Conservation (phyloP, 495 filamentous ascomycete species). For the Neurospora sp. region DNA sequence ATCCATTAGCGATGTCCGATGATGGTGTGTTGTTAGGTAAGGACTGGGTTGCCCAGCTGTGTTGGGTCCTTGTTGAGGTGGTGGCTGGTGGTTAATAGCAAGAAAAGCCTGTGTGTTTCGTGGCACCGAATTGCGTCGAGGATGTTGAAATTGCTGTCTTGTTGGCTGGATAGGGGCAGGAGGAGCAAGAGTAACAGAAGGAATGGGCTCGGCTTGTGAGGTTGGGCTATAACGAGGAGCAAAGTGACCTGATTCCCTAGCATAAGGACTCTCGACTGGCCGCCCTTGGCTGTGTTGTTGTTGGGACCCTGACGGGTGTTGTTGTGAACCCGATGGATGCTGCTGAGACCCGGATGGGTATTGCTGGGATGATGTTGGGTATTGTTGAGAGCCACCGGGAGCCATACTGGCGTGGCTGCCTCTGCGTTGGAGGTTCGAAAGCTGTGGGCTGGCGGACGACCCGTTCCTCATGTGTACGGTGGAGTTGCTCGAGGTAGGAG, state of each 20-base stretch:
- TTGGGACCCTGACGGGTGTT: slow-evolving; percentile 5
- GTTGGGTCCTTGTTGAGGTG: slow-evolving; percentile 24
- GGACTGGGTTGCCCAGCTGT: slow-evolving; percentile 32
- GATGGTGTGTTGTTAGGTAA: slow-evolving; percentile 17
- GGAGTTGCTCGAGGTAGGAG: slow-evolving; percentile 45
- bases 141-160: slow-evolving; percentile 12
- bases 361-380: slow-evolving; percentile 19
- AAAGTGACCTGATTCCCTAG: slow-evolving; percentile 9
- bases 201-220: slow-evolving; percentile 17
- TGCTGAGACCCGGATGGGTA: neutral
- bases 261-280: slow-evolving; percentile 1
- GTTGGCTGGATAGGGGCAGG: slow-evolving; percentile 26
- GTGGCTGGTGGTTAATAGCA: slow-evolving; percentile 25
- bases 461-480: slow-evolving; percentile 40
- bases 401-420: slow-evolving; percentile 16
- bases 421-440: slow-evolving; percentile 20
- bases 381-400: neutral
- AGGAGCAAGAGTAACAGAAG: slow-evolving; percentile 22
- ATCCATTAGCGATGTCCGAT: slow-evolving; percentile 52
- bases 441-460: slow-evolving; percentile 36
- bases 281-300: slow-evolving; percentile 14
- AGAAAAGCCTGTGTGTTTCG: slow-evolving; percentile 29
- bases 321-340: neutral
- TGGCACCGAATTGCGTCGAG: slow-evolving; percentile 29
- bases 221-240: slow-evolving; percentile 14